phyloP scores from a whole-genome alignment of 768 basidiomycete genomes.

The Psilocybe tampanensis region DNA sequence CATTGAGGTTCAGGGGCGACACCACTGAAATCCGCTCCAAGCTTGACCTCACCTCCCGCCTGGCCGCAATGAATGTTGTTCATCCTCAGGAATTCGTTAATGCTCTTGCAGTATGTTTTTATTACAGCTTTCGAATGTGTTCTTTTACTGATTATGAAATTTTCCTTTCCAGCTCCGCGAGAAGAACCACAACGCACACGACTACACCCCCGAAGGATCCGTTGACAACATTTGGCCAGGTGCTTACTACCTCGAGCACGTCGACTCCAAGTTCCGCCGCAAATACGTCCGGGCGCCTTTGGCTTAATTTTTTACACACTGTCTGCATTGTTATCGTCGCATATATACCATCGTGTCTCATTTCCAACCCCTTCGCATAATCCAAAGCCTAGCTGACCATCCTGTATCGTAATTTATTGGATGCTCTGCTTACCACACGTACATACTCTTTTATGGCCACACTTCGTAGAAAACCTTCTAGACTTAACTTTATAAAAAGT shows the following conservation, averaged over 20 bases:
- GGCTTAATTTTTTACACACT: slow-evolving; percentile 26
- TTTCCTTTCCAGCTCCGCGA: slow-evolving; percentile 74
- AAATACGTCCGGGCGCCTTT: slow-evolving; percentile 68
- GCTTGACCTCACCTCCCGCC: slow-evolving; percentile 77
- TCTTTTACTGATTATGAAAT: slow-evolving; percentile 1
- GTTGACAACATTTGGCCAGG: slow-evolving; percentile 95
- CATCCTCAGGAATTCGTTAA: slow-evolving; percentile 92
- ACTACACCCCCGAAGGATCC: slow-evolving; percentile 84
- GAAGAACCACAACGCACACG: slow-evolving; percentile 90
- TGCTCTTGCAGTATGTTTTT: slow-evolving; percentile 63
- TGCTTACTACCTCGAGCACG: slow-evolving; percentile 87
- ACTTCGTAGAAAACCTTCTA: neutral
- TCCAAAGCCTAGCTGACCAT: neutral
- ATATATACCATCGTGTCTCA: neutral
- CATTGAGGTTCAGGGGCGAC: slow-evolving; percentile 84
- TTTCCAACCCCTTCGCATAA: slow-evolving; percentile 6
- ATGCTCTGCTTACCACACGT: neutral
- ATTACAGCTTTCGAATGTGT: slow-evolving; percentile 7
- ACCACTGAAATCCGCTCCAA: slow-evolving; percentile 79
- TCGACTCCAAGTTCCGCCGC: slow-evolving; percentile 90
- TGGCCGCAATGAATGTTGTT: slow-evolving; percentile 87
- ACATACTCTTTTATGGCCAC: neutral
- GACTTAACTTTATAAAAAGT: slow-evolving; percentile 1
- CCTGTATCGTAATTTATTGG: neutral
- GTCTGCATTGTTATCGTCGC: neutral